These are phyloP conservation scores for Podila minutissima DNA, from an alignment of 192 early-diverging fungal species.

Conservation along the genomic window DNA sequence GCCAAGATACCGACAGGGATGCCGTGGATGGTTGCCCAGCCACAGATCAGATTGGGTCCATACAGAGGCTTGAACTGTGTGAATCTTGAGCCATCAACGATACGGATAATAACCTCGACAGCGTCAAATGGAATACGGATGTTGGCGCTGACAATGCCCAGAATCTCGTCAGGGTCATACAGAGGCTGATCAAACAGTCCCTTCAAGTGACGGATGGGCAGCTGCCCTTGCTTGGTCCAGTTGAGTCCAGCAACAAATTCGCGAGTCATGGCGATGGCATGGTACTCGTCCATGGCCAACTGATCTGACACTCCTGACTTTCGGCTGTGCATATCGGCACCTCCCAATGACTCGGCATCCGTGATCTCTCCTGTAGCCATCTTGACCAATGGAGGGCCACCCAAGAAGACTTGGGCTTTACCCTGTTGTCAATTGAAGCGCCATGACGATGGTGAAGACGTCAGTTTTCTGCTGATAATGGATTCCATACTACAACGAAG, in stretches of 20 bases:
- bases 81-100: constrained; percentile 75
- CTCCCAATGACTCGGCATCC: constrained; percentile 71
- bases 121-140: constrained; percentile 73
- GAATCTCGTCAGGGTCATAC: constrained; percentile 68
- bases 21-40: constrained; percentile 73
- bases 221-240: constrained; percentile 62
- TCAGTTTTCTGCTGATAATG: not conserved
- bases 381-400: constrained; percentile 73
- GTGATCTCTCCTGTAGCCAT: constrained; percentile 76
- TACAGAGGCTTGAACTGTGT: constrained; percentile 73
- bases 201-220: constrained; percentile 57
- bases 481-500: not conserved
- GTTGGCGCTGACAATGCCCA: constrained; percentile 73
- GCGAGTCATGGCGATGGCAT: constrained; percentile 70
- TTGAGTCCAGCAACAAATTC: constrained; percentile 69
- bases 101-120: constrained; percentile 69
- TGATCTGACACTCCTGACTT: constrained; percentile 73
- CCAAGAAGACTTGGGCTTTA: constrained; percentile 73
- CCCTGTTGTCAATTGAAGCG: constrained; percentile 34
- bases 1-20: constrained; percentile 73
- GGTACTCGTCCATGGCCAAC: constrained; percentile 67
- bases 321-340: constrained; percentile 76
- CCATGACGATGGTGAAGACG: not conserved
- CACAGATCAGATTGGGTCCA: constrained; percentile 69
- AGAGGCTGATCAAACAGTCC: constrained; percentile 65